A percentile compares a stretch with the other conserved stretches of the same genome.
Conservation (phyloP, 2,329 filamentous ascomycete genomes). For the Sclerotinia subarctica region DNA sequence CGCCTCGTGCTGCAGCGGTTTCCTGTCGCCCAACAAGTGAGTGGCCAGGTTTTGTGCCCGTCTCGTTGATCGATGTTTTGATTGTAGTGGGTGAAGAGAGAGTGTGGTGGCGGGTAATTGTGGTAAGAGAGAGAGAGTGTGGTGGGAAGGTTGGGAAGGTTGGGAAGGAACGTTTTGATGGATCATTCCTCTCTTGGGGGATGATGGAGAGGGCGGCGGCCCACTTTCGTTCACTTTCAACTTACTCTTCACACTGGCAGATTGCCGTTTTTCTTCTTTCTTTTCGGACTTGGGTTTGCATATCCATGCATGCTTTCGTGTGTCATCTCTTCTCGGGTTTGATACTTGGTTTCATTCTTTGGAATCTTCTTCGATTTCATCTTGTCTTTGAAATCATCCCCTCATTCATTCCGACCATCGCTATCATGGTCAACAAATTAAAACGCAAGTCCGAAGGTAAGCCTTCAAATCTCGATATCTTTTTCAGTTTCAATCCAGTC, state of each 20-base stretch:
- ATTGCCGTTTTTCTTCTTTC: neutral
- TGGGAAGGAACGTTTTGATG: neutral
- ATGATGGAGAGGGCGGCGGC: neutral
- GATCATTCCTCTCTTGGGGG: no score
- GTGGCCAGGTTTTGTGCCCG: neutral
- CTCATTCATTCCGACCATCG: no score
- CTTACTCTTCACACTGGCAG: neutral
- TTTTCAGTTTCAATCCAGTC: neutral
- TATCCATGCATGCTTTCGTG: neutral
- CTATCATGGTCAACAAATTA: neutral
- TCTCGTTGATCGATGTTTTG: neutral
- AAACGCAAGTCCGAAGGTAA: slow-evolving; percentile 20
- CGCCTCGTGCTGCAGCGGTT: neutral
- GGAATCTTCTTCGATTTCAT: neutral
- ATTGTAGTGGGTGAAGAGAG: neutral
- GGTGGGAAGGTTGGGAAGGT: no score
- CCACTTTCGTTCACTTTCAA: neutral
- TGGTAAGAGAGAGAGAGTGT: neutral
- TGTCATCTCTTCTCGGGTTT: neutral
- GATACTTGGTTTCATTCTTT: neutral
- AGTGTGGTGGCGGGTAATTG: neutral
- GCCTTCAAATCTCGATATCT: neutral
- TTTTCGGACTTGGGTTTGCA: neutral
- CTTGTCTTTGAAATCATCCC: neutral
- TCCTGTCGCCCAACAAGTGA: neutral